phyloP scores from a whole-genome alignment of 345 rosid species.

The Balakata baccata region DNA sequence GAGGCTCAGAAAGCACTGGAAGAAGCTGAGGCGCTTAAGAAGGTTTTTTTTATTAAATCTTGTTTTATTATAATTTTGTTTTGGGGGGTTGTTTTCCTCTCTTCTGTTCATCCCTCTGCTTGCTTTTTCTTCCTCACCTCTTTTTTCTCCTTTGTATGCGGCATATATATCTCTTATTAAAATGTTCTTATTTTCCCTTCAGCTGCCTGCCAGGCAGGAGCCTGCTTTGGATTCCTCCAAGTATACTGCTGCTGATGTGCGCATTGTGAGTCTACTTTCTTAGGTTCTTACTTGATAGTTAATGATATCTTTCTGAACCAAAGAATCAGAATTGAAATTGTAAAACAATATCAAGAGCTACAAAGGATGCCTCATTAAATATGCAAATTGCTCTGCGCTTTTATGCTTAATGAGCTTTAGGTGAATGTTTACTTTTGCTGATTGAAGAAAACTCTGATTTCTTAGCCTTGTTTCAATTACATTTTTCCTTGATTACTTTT shows the following conservation, averaged over 20 bases:
- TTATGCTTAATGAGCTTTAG: neutral
- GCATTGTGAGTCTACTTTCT: slow-evolving; percentile 66
- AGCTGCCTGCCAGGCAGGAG: slow-evolving; percentile 80
- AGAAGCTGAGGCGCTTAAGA: slow-evolving; percentile 99
- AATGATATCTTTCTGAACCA: neutral
- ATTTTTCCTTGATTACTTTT: too few relatives aligned
- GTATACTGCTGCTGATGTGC: slow-evolving; percentile 94
- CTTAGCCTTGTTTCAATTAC: neutral
- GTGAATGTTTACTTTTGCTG: neutral
- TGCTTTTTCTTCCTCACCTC: neutral
- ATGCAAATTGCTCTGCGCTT: neutral
- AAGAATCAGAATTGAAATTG: neutral
- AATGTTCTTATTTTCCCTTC: slow-evolving; percentile 20
- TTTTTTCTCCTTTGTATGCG: neutral
- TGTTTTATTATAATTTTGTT: neutral
- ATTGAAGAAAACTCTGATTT: neutral
- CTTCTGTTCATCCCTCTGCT: too few relatives aligned
- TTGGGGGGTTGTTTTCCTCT: neutral
- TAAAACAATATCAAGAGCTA: neutral
- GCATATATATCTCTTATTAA: neutral
- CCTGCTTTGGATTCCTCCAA: slow-evolving; percentile 71
- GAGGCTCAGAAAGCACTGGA: slow-evolving; percentile 98
- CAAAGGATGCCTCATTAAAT: neutral
- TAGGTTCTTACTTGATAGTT: neutral
- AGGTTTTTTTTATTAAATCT: slow-evolving; percentile 47